Evolutionary conservation across 805 yeast genomes (phyloP).

Genomic region (Sugiyamaella chiloensis): DNA sequence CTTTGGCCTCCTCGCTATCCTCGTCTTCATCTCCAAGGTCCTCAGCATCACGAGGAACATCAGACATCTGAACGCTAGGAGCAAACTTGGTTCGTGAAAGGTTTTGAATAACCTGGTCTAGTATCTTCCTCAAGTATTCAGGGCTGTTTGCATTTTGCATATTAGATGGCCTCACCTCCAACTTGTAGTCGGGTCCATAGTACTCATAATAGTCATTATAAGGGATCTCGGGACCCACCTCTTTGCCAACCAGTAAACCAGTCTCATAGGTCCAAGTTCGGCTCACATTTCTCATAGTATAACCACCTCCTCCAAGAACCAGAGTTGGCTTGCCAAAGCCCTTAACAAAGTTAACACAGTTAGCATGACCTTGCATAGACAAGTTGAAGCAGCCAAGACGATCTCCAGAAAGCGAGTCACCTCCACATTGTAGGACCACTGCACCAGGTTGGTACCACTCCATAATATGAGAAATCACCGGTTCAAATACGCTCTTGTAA

Average conservation of each 20-base stretch:
- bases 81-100: conserved; percentile 90
- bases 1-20: conserved; percentile 73
- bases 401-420: conserved; percentile 92
- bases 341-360: conserved; percentile 86
- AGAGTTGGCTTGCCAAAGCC: conserved; percentile 87
- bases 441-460: conserved; percentile 90
- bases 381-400: conserved; percentile 91
- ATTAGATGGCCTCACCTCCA: conserved; percentile 91
- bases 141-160: conserved; percentile 96
- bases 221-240: conserved; percentile 59
- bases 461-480: conserved; percentile 76
- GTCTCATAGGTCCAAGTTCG: conserved; percentile 97
- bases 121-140: conserved; percentile 81
- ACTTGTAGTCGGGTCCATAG: conserved; percentile 93
- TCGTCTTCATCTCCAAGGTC: conserved; percentile 85
- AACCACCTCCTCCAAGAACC: conserved; percentile 97
- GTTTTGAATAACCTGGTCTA: conserved; percentile 71
- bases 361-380: conserved; percentile 91
- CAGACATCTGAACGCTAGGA: conserved; percentile 93
- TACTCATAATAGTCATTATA: conserved; percentile 96
- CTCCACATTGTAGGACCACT: conserved; percentile 95
- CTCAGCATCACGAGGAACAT: conserved; percentile 85
- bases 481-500: conserved; percentile 70
- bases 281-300: conserved; percentile 92
- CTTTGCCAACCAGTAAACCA: conserved; percentile 63